Conservation (phyloP, 2,329 filamentous ascomycete genomes). For the Penicillium hordei region DNA sequence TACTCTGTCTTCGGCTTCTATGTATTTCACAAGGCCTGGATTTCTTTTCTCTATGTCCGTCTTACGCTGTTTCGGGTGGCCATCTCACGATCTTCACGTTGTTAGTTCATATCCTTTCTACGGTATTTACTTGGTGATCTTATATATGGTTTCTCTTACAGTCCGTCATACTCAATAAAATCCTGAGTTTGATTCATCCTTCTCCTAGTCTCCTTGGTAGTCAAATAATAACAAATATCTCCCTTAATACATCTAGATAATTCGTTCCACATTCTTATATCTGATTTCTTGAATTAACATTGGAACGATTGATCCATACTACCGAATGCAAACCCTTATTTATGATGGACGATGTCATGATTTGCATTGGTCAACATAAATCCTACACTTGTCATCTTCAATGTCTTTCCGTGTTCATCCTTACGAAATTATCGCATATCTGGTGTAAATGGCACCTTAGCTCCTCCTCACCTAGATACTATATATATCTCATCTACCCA, state of each 20-base stretch:
- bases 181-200: background rate
- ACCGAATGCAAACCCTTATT: background rate
- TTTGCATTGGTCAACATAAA: background rate
- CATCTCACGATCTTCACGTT: background rate
- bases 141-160: background rate
- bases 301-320: background rate
- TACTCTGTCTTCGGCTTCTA: background rate
- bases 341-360: background rate
- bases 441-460: background rate
- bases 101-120: background rate
- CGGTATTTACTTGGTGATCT: background rate
- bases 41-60: background rate
- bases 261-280: too few relatives aligned
- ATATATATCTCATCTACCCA: background rate
- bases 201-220: background rate
- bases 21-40: background rate
- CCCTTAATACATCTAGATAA: too few relatives aligned
- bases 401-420: background rate
- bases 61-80: background rate
- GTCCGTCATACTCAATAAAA: background rate
- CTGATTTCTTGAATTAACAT: too few relatives aligned
- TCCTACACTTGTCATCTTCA: background rate
- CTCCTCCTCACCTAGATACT: background rate
- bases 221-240: background rate
- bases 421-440: background rate